Evolutionary conservation across 306 rosid species (phyloP), one percentile per base, ranked within the genome.

Genomic region (Medicago lupulina): DNA sequence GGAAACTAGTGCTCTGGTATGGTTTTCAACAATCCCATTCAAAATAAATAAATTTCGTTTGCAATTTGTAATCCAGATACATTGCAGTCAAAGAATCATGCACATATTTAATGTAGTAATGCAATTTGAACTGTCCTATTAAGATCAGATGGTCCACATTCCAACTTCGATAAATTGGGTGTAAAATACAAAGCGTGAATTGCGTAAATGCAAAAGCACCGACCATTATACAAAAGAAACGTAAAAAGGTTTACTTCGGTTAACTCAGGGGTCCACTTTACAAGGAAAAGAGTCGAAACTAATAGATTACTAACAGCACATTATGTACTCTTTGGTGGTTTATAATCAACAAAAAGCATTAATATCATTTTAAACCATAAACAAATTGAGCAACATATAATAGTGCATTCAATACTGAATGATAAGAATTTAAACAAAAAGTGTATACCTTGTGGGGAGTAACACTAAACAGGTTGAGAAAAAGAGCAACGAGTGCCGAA

Each of bases 211-310:
- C 55, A 50, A 21, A 21, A 16, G 55, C 19, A 50, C 28, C 28
- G 28, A 23, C 28, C 28, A 23, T 23, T 23, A 23, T 49, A 17
- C 7, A 14, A 3, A 58, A 38, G 28, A 19, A 44, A 63, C 5
- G 4, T 1, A 14, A 59, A 62, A 71, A 13, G 58, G 18, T 49
- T 23, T 17, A 49, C 67, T 59, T 21, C 47, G 39, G 43, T 47
- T 46, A 47, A 67, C 60, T 34, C 46, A 21, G 23, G 28, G 62
- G 9, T 63, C 54, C 38, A 36, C 72, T 82, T 82, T 46, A 46
- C 36, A 70, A 23, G 77, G 60, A 55, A 44, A n/a, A 21, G 16
- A n/a, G 53, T 14, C 15, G 13, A 50, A 41, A n/a, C n/a, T n/a
- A n/a, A n/a, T n/a, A n/a, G n/a, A n/a, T n/a, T n/a, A n/a, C n/a